Base-by-base conservation (phyloP, 495 filamentous ascomycete species). In the Rhypophila decipiens region DNA sequence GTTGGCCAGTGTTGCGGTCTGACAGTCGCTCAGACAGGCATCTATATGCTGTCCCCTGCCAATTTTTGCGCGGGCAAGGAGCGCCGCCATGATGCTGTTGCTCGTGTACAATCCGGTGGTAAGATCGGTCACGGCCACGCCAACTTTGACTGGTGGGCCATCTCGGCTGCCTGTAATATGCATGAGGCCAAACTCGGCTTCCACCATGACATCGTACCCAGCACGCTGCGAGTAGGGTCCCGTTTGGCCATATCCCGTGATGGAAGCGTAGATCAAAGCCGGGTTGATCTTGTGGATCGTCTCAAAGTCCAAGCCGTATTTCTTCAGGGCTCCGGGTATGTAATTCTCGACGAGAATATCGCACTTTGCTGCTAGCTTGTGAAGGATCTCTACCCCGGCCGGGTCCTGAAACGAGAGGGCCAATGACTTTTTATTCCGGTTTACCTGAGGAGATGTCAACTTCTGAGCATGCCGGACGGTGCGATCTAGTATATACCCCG, bases 191-290 rank as follows among this genome's bases (percentile, higher is more conserved):
- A 98, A 88, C 65, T 97, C 93, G 35, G 91, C 94, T 67, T 98
- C 93, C 0, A 98, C 94, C 90, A 98, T 97, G 47, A 98, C 94
- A 66, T 98, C 93, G 71, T 98, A 98, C 10, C 93, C 93, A 8
- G 93, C 89, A 5, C 94, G 78, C 39, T 82, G 79, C 15, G 84
- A 83, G 64, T 95, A 96, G 0, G 94, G 94, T 0, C 93, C 93
- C 2, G 87, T 95, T 64, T 98, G 93, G 3, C 93, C 93, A 47
- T 80, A 82, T 12, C 80, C 80, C 1, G 80, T 83, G 33, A 83
- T 81, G 23, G 76, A 80, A 8, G 79, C 78, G 47, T 83, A 83
- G 36, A 84, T 79, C n/a, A 89, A 66, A 0, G 58, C 66, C 17
- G 94, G 90, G 57, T 96, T 96, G 60, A 95, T 78, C 50, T 83